Base-by-base conservation (phyloP, 2,329 filamentous ascomycete species). In the Scedosporium aurantiacum region DNA sequence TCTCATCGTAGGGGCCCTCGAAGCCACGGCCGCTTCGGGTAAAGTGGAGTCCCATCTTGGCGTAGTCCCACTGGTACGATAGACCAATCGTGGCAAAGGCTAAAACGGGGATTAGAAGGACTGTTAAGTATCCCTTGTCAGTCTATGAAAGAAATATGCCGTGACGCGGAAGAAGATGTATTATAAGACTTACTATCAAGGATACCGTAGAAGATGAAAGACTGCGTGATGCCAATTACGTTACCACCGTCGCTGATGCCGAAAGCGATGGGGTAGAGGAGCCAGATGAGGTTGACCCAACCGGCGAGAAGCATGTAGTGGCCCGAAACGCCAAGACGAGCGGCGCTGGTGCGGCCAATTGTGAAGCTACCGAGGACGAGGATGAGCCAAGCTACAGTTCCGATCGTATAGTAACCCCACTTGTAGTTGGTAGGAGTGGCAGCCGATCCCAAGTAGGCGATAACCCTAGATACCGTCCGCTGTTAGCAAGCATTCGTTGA, bases 371-470 rank as follows among this genome's bases (percentile, higher is more conserved):
- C 75, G 68, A 72, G 70, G 28, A 76, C 75, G n/a, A 83, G 73
- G 58, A 79, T 70, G 5, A 78, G 43, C 62, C 73, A 80, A 45
- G 79, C 76, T 16, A 77, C 63, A 14, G 77, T 78, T 64, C 80
- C 81, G 62, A 82, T 81, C 64, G 71, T 76, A 67, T 72, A 83
- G 74, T 82, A 84, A 5, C 81, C 82, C 81, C 81, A 83, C 70
- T 82, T 82, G 71, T 83, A 83, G 65, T 71, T 74, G 57, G 75
- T 76, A 5, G 67, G 62, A 3, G 78, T 80, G 70, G 76, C 78
- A 60, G 80, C 78, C 23, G 72, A 73, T 60, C 76, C 72, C 32
- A 83, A 74, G 67, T 82, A 82, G 23, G 73, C 71, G 18, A 54
- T 25, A 5, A 54, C 50, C 50, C 50, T 70, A 37, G 32, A 37